Evolutionary conservation across 2,329 filamentous ascomycete species (phyloP).

Genomic region (Cytospora chrysosperma): DNA sequence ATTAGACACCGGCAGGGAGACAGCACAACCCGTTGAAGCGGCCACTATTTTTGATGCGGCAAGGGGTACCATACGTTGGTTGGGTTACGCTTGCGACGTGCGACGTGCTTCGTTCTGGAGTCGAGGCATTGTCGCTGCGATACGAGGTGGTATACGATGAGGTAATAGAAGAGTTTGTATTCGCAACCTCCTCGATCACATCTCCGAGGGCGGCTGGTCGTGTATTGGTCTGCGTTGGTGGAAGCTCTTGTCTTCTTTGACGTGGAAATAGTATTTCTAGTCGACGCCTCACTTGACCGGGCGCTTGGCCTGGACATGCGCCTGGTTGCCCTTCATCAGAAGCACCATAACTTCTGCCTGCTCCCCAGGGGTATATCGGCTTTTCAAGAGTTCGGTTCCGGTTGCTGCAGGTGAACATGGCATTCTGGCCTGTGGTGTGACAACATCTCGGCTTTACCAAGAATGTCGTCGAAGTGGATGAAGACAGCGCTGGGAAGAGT

Average conservation of each 20-base stretch:
- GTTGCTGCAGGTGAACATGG: background rate
- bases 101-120: background rate
- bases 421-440: background rate
- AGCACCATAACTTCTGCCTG: background rate
- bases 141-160: background rate
- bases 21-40: background rate
- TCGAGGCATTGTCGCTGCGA: background rate
- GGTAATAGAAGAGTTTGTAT: background rate
- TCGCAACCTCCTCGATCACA: background rate
- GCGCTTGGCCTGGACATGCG: too few species aligned
- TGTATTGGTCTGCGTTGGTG: background rate
- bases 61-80: background rate
- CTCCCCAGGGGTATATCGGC: background rate
- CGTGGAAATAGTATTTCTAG: background rate
- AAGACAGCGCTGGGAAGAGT: background rate
- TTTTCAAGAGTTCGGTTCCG: background rate
- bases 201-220: background rate
- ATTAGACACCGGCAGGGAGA: background rate
- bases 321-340: too few species aligned
- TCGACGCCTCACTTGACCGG: background rate
- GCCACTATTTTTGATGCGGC: background rate
- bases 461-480: background rate
- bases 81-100: background rate
- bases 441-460: background rate
- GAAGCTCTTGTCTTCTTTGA: background rate